phyloP scores from a whole-genome alignment of 805 yeast species.

The Candida pseudoglaebosa region DNA sequence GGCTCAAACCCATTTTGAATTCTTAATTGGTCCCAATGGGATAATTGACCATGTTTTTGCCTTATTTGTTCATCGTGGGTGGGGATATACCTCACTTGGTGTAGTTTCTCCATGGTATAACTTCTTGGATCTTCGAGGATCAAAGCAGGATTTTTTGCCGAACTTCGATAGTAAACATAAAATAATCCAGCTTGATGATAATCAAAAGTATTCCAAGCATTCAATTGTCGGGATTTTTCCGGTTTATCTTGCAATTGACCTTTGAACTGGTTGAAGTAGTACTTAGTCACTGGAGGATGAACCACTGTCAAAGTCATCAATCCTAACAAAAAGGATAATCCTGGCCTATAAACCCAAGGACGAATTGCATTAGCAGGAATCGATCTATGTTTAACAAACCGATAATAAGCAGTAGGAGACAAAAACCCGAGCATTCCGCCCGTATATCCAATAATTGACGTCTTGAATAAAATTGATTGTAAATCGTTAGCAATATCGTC shows the following conservation, averaged over 20 bases:
- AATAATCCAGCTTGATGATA: slow-evolving; percentile 33
- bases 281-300: slow-evolving; percentile 22
- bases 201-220: slow-evolving; percentile 36
- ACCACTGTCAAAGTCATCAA: slow-evolving; percentile 21
- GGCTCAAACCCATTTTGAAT: slow-evolving; percentile 24
- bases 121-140: slow-evolving; percentile 54
- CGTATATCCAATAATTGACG: slow-evolving; percentile 24
- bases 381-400: slow-evolving; percentile 5
- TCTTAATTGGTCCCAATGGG: slow-evolving; percentile 37
- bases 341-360: slow-evolving; percentile 25
- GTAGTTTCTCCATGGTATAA: slow-evolving; percentile 21
- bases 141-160: slow-evolving; percentile 48
- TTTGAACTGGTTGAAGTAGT: slow-evolving; percentile 19
- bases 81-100: slow-evolving; percentile 27
- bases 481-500: slow-evolving; percentile 27
- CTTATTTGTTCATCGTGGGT: slow-evolving; percentile 4
- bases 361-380: slow-evolving; percentile 5
- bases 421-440: slow-evolving; percentile 24
- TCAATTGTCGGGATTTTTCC: slow-evolving; percentile 14
- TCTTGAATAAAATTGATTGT: slow-evolving; percentile 17
- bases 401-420: slow-evolving; percentile 26
- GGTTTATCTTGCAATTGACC: slow-evolving; percentile 13
- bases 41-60: slow-evolving; percentile 6
- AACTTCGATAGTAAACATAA: slow-evolving; percentile 46
- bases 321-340: slow-evolving; percentile 29